Conservation (phyloP, 352 stramenopile genomes). For the Pythium rishiriense region DNA sequence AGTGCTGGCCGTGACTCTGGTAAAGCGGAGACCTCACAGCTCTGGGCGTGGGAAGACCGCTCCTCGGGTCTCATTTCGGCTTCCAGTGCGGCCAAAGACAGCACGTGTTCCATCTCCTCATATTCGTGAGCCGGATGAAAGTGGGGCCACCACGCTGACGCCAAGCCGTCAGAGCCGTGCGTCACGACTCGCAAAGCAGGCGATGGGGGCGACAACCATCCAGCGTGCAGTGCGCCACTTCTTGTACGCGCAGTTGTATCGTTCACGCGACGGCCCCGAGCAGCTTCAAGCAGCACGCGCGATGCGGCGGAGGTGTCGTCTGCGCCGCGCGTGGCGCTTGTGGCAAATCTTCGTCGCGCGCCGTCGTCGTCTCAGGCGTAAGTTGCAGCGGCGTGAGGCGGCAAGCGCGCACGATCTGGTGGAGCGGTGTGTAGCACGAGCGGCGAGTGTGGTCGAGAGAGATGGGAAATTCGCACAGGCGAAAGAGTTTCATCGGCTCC, state of each 20-base stretch:
- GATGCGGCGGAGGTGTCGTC: not conserved
- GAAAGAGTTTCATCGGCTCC: constrained; percentile 43
- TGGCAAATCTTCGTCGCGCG: constrained; percentile 6
- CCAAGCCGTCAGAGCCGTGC: constrained; percentile 6
- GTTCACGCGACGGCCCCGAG: not conserved
- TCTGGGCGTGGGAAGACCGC: not conserved
- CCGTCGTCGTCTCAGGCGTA: not conserved
- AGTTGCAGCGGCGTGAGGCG: not conserved
- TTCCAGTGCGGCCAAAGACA: not conserved
- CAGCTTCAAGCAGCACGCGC: not conserved
- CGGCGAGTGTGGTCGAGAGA: constrained; percentile 21
- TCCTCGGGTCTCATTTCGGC: not conserved
- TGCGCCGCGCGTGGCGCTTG: constrained; percentile 1
- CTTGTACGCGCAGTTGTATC: constrained; percentile 22
- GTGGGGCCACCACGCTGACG: too few relatives aligned
- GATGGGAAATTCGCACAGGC: constrained; percentile 53
- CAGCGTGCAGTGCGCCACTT: constrained; percentile 18
- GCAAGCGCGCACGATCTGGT: not conserved
- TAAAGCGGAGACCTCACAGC: not conserved
- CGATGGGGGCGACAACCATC: constrained; percentile 11
- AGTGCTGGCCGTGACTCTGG: too few relatives aligned
- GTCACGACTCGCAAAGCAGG: constrained; percentile 7
- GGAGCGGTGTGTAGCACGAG: not conserved
- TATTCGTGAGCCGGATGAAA: not conserved
- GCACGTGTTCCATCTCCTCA: not conserved